A percentile compares a stretch with the other conserved stretches of the same genome.
These are phyloP conservation scores for Amorphotheca resinae DNA, from an alignment of 495 filamentous ascomycete genomes.

Conservation along the genomic window DNA sequence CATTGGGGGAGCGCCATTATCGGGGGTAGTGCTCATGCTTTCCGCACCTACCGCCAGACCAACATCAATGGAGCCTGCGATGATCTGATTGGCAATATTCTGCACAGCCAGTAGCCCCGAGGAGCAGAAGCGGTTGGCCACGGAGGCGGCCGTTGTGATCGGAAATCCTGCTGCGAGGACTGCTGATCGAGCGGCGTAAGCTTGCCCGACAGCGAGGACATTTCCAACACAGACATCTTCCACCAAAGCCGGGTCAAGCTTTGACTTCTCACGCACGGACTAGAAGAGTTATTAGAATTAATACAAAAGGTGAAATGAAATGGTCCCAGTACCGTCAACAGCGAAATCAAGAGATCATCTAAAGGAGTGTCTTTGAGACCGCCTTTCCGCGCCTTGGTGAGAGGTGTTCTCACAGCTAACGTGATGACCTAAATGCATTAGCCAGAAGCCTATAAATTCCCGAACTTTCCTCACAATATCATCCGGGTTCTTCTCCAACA, in stretches of 20 bases:
- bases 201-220: slow-evolving; percentile 77
- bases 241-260: slow-evolving; percentile 68
- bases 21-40: slow-evolving; percentile 46
- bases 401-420: slow-evolving; percentile 63
- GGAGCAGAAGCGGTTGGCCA: slow-evolving; percentile 90
- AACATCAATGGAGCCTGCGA: slow-evolving; percentile 63
- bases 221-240: slow-evolving; percentile 92
- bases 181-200: slow-evolving; percentile 81
- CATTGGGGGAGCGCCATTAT: slow-evolving; percentile 7
- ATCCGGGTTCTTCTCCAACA: slow-evolving; percentile 21
- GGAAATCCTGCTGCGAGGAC: slow-evolving; percentile 88
- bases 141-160: slow-evolving; percentile 65
- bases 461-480: slow-evolving; percentile 39
- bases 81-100: slow-evolving; percentile 85
- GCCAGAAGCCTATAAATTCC: background rate
- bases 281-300: slow-evolving; percentile 31
- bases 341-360: slow-evolving; percentile 68
- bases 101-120: slow-evolving; percentile 90
- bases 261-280: slow-evolving; percentile 57
- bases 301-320: background rate
- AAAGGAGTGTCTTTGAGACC: slow-evolving; percentile 88
- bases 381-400: slow-evolving; percentile 68
- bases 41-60: slow-evolving; percentile 84
- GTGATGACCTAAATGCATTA: slow-evolving; percentile 58
- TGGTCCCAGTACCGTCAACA: slow-evolving; percentile 23